These are phyloP conservation scores for Lepiota subincarnata DNA, from an alignment of 768 basidiomycete species.

Conservation along the genomic window DNA sequence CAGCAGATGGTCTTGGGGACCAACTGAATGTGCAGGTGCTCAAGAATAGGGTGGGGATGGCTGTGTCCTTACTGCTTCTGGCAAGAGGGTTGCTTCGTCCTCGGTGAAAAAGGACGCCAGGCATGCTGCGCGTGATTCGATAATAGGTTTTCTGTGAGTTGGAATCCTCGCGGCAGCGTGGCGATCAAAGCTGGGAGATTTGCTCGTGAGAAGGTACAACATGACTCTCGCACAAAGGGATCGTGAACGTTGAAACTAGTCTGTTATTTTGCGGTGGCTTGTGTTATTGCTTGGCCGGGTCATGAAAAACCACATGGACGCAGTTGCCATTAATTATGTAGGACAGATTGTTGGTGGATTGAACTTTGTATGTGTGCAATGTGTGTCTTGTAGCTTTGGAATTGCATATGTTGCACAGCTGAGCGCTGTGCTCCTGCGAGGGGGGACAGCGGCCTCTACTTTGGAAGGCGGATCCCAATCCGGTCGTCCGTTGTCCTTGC, in stretches of 20 bases:
- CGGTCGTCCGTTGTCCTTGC: not conserved
- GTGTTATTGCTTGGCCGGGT: too few species aligned
- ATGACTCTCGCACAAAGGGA: too few species aligned
- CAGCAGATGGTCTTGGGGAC: not conserved
- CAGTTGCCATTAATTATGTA: too few species aligned
- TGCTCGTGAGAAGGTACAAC: constrained; percentile 2
- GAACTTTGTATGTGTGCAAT: too few species aligned
- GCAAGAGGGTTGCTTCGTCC: not conserved
- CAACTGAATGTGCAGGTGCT: not conserved
- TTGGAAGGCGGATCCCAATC: not conserved
- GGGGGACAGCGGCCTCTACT: too few species aligned
- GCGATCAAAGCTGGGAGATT: not conserved
- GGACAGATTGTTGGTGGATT: too few species aligned
- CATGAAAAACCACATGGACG: too few species aligned
- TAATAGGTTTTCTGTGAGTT: not conserved
- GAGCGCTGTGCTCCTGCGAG: too few species aligned
- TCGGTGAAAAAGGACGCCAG: not conserved
- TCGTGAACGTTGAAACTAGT: too few species aligned
- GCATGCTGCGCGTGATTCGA: not conserved
- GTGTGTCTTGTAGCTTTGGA: too few species aligned
- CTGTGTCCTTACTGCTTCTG: not conserved
- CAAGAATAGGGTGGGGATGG: not conserved
- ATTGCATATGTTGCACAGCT: too few species aligned
- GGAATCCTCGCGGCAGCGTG: not conserved
- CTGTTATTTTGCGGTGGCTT: too few species aligned